Evolutionary conservation across 2,329 filamentous ascomycete species (phyloP), one percentile per base, ranked within the genome.

Genomic region (Stenocarpella maydis): DNA sequence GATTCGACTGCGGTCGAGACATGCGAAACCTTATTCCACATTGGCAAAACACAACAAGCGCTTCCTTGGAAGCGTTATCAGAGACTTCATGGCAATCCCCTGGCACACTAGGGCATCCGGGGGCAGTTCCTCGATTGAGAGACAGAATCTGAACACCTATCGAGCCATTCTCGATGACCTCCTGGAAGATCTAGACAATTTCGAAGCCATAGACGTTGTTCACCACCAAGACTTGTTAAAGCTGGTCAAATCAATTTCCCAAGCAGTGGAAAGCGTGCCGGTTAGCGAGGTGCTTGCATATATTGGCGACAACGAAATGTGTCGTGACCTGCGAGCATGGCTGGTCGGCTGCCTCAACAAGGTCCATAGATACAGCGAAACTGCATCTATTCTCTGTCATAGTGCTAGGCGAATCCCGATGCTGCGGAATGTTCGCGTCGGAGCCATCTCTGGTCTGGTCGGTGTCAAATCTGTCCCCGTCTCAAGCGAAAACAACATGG

Each of bases 351-450:
- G 73, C 8, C 60, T 83, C 0, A 60, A 21, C 0, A 82, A 82
- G 68, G 75, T 83, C 1, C 76, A 79, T 19, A 75, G 78, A 61
- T 84, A 83, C 52, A 72, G 73, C 19, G 76, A 81, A 49, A 75
- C 76, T 50, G 76, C 80, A n/a, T 69, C 72, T 12, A 75, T 77
- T 24, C 73, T 85, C 4, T 76, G 75, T 67, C 74, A 75, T 1
- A 73, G 71, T 3, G 80, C 81, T 0, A 78, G 75, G 63, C 76
- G 75, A 10, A 74, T 72, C 12, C 72, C 74, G 0, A 28, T 80
- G 5, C 74, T 78, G 53, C 74, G 77, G 24, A 69, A 71, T 1
- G 76, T 80, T 58, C 73, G 70, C 15, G 73, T 80, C 9, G 69
- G 77, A 2, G 24, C 74, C 4, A 74, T 80, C 19, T 71, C 73